Percentiles rank a stretch among this genome's conserved stretches.
Conservation (phyloP, 306 rosid genomes). For the Rubus parviflorus region DNA sequence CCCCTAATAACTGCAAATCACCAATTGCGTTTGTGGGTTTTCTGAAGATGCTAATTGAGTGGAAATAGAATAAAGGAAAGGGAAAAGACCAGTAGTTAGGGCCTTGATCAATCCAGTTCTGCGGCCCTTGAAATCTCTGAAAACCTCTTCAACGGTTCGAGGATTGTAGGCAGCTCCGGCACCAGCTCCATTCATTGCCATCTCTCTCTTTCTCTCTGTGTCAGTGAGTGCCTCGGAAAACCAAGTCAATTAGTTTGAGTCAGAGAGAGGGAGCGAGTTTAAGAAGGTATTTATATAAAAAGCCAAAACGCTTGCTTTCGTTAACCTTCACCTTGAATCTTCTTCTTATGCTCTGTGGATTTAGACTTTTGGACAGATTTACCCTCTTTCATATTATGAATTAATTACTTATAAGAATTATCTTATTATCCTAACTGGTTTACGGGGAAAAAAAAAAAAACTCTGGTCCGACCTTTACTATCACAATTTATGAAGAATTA, state of each 20-base stretch:
- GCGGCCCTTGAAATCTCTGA: conserved; percentile 91
- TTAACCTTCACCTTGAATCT: neutral
- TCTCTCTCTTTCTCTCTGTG: neutral
- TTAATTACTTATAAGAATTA: no score
- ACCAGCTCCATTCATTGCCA: conserved; percentile 56
- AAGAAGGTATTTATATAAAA: neutral
- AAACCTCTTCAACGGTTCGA: conserved; percentile 92
- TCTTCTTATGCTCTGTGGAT: neutral
- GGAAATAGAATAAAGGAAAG: neutral
- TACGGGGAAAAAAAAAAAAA: no score
- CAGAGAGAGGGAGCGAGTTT: neutral
- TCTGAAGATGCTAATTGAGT: neutral
- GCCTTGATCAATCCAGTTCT: conserved; percentile 80
- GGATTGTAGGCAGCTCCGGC: conserved; percentile 63
- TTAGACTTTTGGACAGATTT: no score
- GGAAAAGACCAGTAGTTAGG: conserved; percentile 64
- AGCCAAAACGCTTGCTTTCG: neutral
- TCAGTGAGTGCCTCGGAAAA: conserved; percentile 1
- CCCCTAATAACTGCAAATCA: neutral
- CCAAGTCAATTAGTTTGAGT: conserved; percentile 14
- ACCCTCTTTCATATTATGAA: no score
- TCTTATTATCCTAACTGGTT: no score
- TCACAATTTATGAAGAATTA: no score
- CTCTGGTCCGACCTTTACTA: no score
- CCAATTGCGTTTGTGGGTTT: conserved; percentile 8